Conservation (phyloP, 257 asterid genomes). For the Fraxinus anomala region DNA sequence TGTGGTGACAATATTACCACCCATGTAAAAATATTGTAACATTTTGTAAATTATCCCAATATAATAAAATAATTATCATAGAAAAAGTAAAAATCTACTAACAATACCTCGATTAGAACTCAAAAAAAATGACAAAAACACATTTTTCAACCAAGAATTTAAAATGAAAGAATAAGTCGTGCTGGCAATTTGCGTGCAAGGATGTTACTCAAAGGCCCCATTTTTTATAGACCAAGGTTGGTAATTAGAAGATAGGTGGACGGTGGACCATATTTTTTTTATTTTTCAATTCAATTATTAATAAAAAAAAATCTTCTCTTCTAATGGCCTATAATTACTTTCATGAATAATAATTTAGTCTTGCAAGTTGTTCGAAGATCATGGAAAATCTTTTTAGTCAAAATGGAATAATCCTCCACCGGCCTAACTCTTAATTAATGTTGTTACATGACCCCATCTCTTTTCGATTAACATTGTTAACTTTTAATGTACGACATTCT, state of each 20-base stretch:
- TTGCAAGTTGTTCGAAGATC: background rate
- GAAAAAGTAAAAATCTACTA: too few relatives aligned
- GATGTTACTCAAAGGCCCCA: background rate
- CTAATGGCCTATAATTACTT: background rate
- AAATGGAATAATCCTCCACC: background rate
- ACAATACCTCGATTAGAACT: background rate
- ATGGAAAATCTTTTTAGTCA: constrained; percentile 1
- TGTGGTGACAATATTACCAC: too few relatives aligned
- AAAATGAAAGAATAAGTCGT: background rate
- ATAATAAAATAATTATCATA: too few relatives aligned
- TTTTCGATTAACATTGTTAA: too few relatives aligned
- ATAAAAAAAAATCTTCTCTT: background rate
- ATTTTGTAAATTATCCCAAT: too few relatives aligned
- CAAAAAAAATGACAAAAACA: background rate
- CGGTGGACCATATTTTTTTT: background rate
- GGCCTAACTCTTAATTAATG: background rate
- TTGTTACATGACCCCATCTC: background rate
- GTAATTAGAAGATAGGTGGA: background rate
- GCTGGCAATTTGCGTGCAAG: background rate
- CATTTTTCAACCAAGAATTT: background rate
- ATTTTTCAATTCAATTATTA: background rate
- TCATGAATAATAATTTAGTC: background rate
- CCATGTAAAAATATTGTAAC: too few relatives aligned
- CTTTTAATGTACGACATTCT: too few relatives aligned
- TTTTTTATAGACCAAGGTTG: constrained; percentile 8